Percentiles rank a stretch among this genome's conserved stretches.
These are phyloP conservation scores for Omphalotus guepiniiformis DNA, from an alignment of 768 basidiomycete genomes.

Conservation along the genomic window DNA sequence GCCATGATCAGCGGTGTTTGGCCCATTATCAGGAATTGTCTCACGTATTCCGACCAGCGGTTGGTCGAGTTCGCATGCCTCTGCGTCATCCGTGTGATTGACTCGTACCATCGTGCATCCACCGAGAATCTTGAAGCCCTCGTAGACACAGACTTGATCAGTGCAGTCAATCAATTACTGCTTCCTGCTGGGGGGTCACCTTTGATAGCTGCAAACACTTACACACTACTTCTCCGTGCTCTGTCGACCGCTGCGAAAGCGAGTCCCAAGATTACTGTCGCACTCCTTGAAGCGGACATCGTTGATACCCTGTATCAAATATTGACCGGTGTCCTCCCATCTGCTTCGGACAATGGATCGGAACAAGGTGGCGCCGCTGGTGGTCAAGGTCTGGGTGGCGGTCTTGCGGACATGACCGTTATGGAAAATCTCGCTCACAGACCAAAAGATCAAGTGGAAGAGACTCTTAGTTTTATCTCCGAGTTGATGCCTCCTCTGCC, in stretches of 20 bases:
- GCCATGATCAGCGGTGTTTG: slow-evolving; percentile 84
- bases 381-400: slow-evolving; percentile 82
- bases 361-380: slow-evolving; percentile 58
- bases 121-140: slow-evolving; percentile 84
- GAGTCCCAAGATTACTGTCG: slow-evolving; percentile 82
- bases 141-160: slow-evolving; percentile 74
- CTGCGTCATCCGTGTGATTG: slow-evolving; percentile 91
- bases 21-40: slow-evolving; percentile 90
- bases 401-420: slow-evolving; percentile 93
- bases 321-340: slow-evolving; percentile 88
- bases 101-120: slow-evolving; percentile 83
- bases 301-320: slow-evolving; percentile 93
- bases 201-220: slow-evolving; percentile 81
- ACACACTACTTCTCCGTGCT: slow-evolving; percentile 81
- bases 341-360: slow-evolving; percentile 44
- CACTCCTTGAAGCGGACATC: slow-evolving; percentile 87
- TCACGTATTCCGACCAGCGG: slow-evolving; percentile 89
- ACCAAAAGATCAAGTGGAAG: slow-evolving; percentile 96
- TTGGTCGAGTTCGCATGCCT: slow-evolving; percentile 97
- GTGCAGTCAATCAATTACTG: slow-evolving; percentile 80
- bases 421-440: slow-evolving; percentile 96
- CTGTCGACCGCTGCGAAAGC: slow-evolving; percentile 84
- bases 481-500: slow-evolving; percentile 93
- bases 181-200: slow-evolving; percentile 85
- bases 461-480: slow-evolving; percentile 81